These are phyloP conservation scores for Seminavis robusta DNA, from an alignment of 108 stramenopile species.

Conservation along the genomic window DNA sequence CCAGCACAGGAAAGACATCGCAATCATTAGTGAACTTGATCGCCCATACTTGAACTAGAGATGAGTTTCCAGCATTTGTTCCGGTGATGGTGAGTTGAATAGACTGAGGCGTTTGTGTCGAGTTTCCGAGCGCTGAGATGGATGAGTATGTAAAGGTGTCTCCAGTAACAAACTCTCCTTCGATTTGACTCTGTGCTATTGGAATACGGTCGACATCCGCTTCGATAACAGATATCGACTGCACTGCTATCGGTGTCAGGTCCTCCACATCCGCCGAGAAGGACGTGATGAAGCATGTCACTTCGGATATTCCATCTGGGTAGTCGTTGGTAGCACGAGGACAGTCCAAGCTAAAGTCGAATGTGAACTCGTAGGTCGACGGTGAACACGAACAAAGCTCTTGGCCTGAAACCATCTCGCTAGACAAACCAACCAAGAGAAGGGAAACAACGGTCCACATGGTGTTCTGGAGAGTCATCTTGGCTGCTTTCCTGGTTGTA, in stretches of 20 bases:
- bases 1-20: slow-evolving; percentile 19
- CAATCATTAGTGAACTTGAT: slow-evolving; percentile 25
- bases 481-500: slow-evolving; percentile 3
- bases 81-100: slow-evolving; percentile 1
- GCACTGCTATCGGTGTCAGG: slow-evolving; percentile 26
- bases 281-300: slow-evolving; percentile 17
- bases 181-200: slow-evolving; percentile 4
- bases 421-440: not conserved
- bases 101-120: not conserved
- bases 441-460: not conserved
- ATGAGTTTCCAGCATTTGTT: not conserved
- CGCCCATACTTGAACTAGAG: not conserved
- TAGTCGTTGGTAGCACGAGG: slow-evolving; percentile 17
- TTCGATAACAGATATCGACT: slow-evolving; percentile 32
- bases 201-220: slow-evolving; percentile 10
- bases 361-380: slow-evolving; percentile 21
- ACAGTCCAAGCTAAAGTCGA: slow-evolving; percentile 26
- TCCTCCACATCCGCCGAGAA: slow-evolving; percentile 19
- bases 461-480: not conserved
- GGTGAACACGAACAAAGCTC: slow-evolving; percentile 37
- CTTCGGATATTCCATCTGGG: slow-evolving; percentile 13
- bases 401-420: not conserved
- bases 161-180: slow-evolving; percentile 18
- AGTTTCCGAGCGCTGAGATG: not conserved
- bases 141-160: slow-evolving; percentile 26